phyloP scores from a whole-genome alignment of 2,329 filamentous ascomycete species.

The Shiraia sp. region DNA sequence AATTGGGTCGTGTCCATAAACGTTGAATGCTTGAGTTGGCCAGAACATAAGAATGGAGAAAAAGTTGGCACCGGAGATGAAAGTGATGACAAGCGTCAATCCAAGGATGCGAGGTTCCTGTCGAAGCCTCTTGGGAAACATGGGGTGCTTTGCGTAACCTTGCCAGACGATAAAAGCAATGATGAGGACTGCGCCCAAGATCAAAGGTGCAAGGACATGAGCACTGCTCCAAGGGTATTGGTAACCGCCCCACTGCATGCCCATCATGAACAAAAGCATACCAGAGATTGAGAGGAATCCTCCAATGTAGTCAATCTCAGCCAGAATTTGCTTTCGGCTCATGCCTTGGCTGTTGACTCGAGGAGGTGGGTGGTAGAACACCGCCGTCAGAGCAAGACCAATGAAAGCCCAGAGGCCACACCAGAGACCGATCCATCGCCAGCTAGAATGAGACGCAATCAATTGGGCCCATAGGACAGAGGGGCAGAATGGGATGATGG shows the following conservation, averaged over 20 bases:
- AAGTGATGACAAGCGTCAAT: constrained; percentile 36
- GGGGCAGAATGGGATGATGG: constrained; percentile 64
- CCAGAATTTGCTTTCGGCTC: constrained; percentile 27
- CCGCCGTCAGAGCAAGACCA: constrained; percentile 54
- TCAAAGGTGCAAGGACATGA: constrained; percentile 59
- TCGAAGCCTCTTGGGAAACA: constrained; percentile 46
- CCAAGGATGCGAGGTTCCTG: constrained; percentile 32
- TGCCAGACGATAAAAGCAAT: constrained; percentile 56
- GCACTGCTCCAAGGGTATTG: constrained; percentile 60
- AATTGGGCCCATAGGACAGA: constrained; percentile 65
- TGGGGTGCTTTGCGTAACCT: constrained; percentile 42
- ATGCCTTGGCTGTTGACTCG: constrained; percentile 40
- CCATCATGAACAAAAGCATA: constrained; percentile 36
- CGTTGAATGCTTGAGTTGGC: constrained; percentile 38
- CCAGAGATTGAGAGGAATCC: constrained; percentile 28
- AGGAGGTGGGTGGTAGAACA: constrained; percentile 50
- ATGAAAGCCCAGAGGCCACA: constrained; percentile 56
- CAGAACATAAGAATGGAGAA: constrained; percentile 40
- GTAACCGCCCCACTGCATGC: constrained; percentile 53
- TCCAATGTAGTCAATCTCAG: constrained; percentile 34
- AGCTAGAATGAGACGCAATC: constrained; percentile 52
- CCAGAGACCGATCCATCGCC: constrained; percentile 60
- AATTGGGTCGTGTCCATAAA: constrained; percentile 60
- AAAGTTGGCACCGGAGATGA: constrained; percentile 39
- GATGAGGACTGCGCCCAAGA: constrained; percentile 53